These are phyloP conservation scores for Rubroshorea leprosula DNA, from an alignment of 345 rosid genomes.

Conservation along the genomic window DNA sequence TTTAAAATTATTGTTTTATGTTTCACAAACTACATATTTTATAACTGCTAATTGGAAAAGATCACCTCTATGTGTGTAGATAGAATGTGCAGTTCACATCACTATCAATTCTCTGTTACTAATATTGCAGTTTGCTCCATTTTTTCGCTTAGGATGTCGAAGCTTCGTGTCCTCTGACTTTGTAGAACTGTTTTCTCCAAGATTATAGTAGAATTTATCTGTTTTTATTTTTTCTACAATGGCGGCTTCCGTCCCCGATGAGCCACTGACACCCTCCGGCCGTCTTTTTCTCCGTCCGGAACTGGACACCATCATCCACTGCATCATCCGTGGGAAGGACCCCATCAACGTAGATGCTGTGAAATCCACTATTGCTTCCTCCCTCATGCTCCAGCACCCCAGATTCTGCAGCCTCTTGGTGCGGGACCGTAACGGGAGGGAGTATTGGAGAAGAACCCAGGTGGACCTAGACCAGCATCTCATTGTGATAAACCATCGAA, in stretches of 20 bases:
- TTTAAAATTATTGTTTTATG: no score
- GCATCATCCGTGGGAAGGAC: constrained; percentile 29
- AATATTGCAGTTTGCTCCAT: no score
- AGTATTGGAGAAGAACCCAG: constrained; percentile 43
- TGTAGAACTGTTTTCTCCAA: no score
- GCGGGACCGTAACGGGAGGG: constrained; percentile 35
- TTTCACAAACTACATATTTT: no score
- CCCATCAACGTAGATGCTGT: constrained; percentile 23
- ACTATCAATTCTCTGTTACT: no score
- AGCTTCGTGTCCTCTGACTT: no score
- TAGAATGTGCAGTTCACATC: no score
- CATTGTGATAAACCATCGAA: constrained; percentile 15
- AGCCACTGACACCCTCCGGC: constrained; percentile 54
- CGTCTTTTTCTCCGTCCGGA: constrained; percentile 47
- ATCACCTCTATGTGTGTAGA: no score
- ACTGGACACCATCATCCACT: constrained; percentile 42
- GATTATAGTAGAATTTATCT: no score
- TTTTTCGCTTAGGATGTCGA: no score
- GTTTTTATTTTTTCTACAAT: neutral
- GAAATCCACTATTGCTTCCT: constrained; percentile 24
- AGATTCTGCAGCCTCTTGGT: constrained; percentile 48
- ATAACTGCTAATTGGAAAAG: no score
- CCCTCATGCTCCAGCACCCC: constrained; percentile 43
- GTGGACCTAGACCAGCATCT: constrained; percentile 39
- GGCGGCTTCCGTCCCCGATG: constrained; percentile 16